Base-by-base conservation (phyloP, 2,329 filamentous ascomycete species). In the Bipolaris cookei region DNA sequence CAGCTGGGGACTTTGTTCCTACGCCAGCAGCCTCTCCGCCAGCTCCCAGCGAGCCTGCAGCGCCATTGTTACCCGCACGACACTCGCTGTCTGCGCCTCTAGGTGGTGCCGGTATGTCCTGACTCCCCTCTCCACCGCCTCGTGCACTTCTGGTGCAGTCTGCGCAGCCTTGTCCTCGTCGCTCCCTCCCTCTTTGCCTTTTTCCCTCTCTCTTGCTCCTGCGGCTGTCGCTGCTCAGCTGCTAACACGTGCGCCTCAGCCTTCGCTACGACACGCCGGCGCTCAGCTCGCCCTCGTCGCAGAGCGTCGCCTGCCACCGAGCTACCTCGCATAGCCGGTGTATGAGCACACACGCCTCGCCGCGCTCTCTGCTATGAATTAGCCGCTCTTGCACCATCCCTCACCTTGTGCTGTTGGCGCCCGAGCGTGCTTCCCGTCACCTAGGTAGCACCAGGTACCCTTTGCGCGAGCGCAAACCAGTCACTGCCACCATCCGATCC, bases 401-500 rank as follows among this genome's bases (percentile, higher is more conserved):
- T 51, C 50, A 45, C 63, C 21, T 41, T 46, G 28, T 54, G 53
- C 57, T 54, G 50, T 45, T 38, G 44, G 47, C 54, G 38, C 38
- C 6, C 25, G 34, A 42, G 39, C 39, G 20, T 11, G 54, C 45
- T 35, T 42, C 38, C 47, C 47, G 41, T 38, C 39, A 43, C 51
- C 56, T 42, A 44, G 45, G 51, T 52, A 34, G 46, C 59, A 58
- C 62, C 59, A 57, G 37, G 60, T 49, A 42, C 52, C 37, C 52
- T 54, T 37, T 37, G 32, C 28, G 44, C 63, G 64, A 47, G 67
- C 65, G 61, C 68, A 71, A 51, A 64, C 62, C 56, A 61, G 59
- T 66, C 59, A 59, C 67, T 56, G 65, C 66, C 68, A 67, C 67
- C 51, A 57, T 47, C 58, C 62, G 51, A 55, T 44, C 54, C 57